A percentile compares a stretch with the other conserved stretches of the same genome.
Evolutionary conservation across 192 early-diverging fungal species (phyloP).

Genomic region (Linnemannia exigua): DNA sequence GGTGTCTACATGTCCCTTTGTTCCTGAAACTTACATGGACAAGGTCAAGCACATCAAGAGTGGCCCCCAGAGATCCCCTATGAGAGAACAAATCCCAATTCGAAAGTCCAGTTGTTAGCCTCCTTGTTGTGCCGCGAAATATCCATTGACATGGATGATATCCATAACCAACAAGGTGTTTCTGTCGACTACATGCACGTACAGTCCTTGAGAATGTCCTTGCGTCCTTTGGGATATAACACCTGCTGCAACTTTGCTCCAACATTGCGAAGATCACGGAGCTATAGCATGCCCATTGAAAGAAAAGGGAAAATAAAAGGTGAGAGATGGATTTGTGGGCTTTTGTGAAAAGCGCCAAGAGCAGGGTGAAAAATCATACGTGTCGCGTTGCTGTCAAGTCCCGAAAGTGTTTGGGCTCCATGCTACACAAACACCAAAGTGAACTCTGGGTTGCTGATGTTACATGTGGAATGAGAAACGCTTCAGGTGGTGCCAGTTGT

Average conservation of each 20-base stretch:
- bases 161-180: conserved; percentile 53
- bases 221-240: conserved; percentile 72
- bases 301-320: not conserved
- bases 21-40: conserved; percentile 76
- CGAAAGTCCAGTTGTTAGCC: not conserved
- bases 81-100: conserved; percentile 35
- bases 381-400: not conserved
- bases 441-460: too few relatives aligned
- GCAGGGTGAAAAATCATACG: not conserved
- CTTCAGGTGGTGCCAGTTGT: not conserved
- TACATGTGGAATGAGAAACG: not conserved
- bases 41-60: conserved; percentile 92
- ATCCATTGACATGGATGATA: not conserved
- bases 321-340: not conserved
- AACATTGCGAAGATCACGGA: conserved; percentile 80
- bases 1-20: not conserved
- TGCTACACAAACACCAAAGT: not conserved
- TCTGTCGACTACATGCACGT: conserved; percentile 38
- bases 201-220: conserved; percentile 84
- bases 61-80: conserved; percentile 98
- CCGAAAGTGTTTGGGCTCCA: not conserved
- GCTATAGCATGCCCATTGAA: conserved; percentile 56
- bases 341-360: not conserved
- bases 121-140: not conserved
- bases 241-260: conserved; percentile 82